Conservation (phyloP, 202 grass and related monocot genomes). For the Dendrocalamus latiflorus region DNA sequence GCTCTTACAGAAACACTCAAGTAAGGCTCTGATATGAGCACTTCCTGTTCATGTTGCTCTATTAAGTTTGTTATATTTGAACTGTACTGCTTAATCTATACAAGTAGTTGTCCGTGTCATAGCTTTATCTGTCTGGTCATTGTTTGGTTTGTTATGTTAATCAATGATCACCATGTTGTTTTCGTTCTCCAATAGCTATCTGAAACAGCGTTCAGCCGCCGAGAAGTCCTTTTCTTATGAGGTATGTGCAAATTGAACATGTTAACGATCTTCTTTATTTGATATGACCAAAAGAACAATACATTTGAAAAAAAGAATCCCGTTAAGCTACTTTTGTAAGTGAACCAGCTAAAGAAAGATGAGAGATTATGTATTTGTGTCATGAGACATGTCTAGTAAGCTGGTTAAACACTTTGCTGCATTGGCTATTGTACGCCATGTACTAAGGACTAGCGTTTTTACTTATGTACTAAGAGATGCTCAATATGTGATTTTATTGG, state of each 20-base stretch:
- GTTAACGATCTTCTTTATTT: background rate
- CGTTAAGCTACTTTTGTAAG: background rate
- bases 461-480: background rate
- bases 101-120: background rate
- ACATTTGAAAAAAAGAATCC: background rate
- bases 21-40: constrained; percentile 28
- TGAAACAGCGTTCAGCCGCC: constrained; percentile 53
- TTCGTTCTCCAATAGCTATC: constrained; percentile 49
- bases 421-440: background rate
- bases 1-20: constrained; percentile 69
- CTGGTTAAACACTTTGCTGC: background rate
- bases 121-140: background rate
- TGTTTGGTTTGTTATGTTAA: constrained; percentile 5
- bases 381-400: background rate
- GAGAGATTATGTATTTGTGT: background rate
- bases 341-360: background rate
- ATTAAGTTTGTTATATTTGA: background rate
- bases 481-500: background rate
- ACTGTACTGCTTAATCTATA: background rate
- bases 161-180: background rate
- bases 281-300: background rate
- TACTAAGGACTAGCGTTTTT: background rate
- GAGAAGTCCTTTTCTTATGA: constrained; percentile 84
- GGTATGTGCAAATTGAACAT: background rate
- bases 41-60: background rate